Conservation (phyloP, 768 basidiomycete species). For the Boletus reticuloceps region DNA sequence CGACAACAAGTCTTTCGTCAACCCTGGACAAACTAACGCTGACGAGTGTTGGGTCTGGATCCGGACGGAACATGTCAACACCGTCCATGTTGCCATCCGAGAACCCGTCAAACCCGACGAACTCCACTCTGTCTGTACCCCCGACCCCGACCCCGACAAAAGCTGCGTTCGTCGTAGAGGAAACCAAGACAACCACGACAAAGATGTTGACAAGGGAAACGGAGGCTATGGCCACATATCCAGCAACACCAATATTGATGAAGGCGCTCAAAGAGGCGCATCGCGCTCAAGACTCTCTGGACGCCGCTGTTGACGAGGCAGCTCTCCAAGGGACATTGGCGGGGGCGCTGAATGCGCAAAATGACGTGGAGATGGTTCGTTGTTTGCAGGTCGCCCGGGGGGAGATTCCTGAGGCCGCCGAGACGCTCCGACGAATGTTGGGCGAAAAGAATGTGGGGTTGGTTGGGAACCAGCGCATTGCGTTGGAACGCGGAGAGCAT, state of each 20-base stretch:
- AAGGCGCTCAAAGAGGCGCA: conserved; percentile 18
- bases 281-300: conserved; percentile 21
- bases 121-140: not conserved
- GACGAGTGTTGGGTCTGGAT: not conserved
- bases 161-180: conserved; percentile 5
- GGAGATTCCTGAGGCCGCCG: conserved; percentile 24
- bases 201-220: not conserved
- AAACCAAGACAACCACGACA: not conserved
- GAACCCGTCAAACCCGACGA: not conserved
- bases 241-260: not conserved
- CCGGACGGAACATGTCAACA: not conserved
- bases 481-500: not conserved
- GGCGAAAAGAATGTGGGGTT: not conserved
- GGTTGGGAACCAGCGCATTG: not conserved
- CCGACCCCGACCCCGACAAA: conserved; percentile 12
- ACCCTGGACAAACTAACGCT: not conserved
- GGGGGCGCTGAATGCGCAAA: conserved; percentile 11
- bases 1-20: not conserved
- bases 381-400: conserved; percentile 20
- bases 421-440: conserved; percentile 22
- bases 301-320: conserved; percentile 22
- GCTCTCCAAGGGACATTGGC: conserved; percentile 19
- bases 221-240: not conserved
- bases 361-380: conserved; percentile 22
- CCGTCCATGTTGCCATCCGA: not conserved